Evolutionary conservation across 108 stramenopile genomes (phyloP), one percentile per base, ranked within the genome.

Genomic region (Parmales sp.): DNA sequence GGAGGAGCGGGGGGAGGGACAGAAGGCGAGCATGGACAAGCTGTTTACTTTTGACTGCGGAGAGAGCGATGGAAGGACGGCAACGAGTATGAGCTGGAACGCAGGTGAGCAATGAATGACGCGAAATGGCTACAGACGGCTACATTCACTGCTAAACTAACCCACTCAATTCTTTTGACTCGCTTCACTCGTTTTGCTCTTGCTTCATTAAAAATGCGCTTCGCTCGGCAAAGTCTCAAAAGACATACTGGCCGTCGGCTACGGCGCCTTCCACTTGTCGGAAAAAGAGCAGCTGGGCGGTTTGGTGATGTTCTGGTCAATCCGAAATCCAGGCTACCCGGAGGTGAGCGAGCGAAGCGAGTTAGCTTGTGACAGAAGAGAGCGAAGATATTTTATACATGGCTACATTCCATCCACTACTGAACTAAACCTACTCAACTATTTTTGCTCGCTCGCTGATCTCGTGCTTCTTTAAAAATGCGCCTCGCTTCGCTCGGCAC

Each of bases 221-320:
- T 16, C 11, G 8, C 41, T 8, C 16, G 11, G 41, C 41, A 72
- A 66, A 51, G 29, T 45, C 36, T 77, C 71, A 46, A 39, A 70
- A 41, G 81, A 82, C 39, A 45, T 82, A 16, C 72, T 82, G 37
- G 81, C 81, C 23, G 81, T 80, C 63, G 79, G 76, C 22, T 82
- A 82, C 68, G 77, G 79, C n/a, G 36, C 7, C 54, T 60, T 60
- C 54, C 44, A 50, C 28, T 66, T 78, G 37, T 38, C 49, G 69
- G 73, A 50, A 48, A 68, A 43, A 8, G 68, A 51, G 23, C 37
- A 31, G 34, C 25, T 43, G 38, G 77, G 77, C 38, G 81, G 81
- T 6, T 45, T 78, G 19, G 76, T 82, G 64, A 49, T 80, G 37
- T 80, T 82, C 48, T 82, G 81, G 81, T 75, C 77, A 34, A 70